phyloP scores from a whole-genome alignment of 1,284 basidiomycete species.

The Heterobasidion annosum region DNA sequence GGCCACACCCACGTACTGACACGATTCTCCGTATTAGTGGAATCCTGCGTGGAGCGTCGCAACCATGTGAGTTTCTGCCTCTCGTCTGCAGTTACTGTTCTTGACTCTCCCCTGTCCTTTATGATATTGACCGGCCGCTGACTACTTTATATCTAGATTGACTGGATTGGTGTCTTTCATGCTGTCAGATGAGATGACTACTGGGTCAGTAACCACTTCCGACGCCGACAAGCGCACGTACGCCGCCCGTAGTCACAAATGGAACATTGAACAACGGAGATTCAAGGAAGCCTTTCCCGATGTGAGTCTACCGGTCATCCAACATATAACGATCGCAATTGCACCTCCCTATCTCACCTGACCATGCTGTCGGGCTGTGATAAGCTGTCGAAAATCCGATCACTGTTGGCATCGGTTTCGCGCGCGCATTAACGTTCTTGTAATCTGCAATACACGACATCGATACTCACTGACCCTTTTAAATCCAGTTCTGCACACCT shows the following conservation, averaged over 20 bases:
- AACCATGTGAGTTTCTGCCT: slow-evolving; percentile 62
- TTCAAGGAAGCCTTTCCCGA: slow-evolving; percentile 85
- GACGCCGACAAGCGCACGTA: slow-evolving; percentile 72
- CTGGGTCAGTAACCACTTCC: slow-evolving; percentile 81
- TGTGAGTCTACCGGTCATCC: slow-evolving; percentile 32
- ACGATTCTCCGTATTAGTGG: slow-evolving; percentile 41
- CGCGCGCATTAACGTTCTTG: not conserved
- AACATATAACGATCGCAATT: not conserved
- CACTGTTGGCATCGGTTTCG: slow-evolving; percentile 1
- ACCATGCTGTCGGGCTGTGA: not conserved
- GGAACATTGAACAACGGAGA: slow-evolving; percentile 74
- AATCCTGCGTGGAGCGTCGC: slow-evolving; percentile 92
- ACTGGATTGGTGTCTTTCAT: slow-evolving; percentile 95
- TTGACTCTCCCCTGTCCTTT: not conserved
- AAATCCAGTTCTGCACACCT: slow-evolving; percentile 55
- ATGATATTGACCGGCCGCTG: slow-evolving; percentile 39
- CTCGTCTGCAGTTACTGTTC: not conserved
- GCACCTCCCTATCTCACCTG: not conserved
- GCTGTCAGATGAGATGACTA: slow-evolving; percentile 95
- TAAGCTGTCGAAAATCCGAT: slow-evolving; percentile 1
- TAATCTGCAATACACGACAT: not conserved
- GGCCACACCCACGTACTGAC: slow-evolving; percentile 2
- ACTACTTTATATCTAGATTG: slow-evolving; percentile 92
- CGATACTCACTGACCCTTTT: not conserved
- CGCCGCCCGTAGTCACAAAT: slow-evolving; percentile 75